Evolutionary conservation across 2,329 filamentous ascomycete genomes (phyloP), one percentile per base, ranked within the genome.

Genomic region (Venturiaceae sp.): DNA sequence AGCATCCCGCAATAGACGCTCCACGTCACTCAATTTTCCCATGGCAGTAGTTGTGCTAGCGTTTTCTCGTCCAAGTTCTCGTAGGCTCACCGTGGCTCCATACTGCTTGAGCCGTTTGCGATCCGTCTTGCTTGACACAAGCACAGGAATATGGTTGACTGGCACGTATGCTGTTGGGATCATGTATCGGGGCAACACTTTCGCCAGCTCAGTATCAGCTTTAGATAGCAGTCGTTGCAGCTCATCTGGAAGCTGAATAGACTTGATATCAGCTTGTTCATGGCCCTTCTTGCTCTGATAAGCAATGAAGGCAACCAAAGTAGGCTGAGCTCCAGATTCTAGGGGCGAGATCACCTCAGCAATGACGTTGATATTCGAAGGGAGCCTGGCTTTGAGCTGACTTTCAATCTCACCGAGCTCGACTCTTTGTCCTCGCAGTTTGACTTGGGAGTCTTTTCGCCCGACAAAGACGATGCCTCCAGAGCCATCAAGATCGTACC

Each of bases 381-480:
- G 71, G 33, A 77, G 73, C 32, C 66, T 65, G 21, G 58, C 44
- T 16, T 56, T 47, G 28, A 64, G 56, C 28, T 56, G 58, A 37
- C 72, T 66, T 61, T 74, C 71, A n/a, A 95, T 86, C 67, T 95
- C 90, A 1, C 83, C 81, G 11, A 92, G 79, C 67, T 95, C 90
- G 41, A 95, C 84, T 46, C 88, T 78, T 63, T 92, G 87, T 0
- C 91, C 90, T 47, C 89, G 81, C 11, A 95, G 77, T 68, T 95
- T 95, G 58, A 94, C 77, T 69, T 95, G 89, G 60, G 87, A 87
- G 64, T 95, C 90, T 23, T 86, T 76, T 37, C 90, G 81, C 13
- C 90, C 88, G 11, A 83, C 72, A 41, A 94, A 89, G 3, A 88
- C 71, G 7, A 96, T 76, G 0, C 85, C 87, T 0, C 90, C 90